Conservation (phyloP, 1,284 basidiomycete genomes). For the Trametes pubescens region DNA sequence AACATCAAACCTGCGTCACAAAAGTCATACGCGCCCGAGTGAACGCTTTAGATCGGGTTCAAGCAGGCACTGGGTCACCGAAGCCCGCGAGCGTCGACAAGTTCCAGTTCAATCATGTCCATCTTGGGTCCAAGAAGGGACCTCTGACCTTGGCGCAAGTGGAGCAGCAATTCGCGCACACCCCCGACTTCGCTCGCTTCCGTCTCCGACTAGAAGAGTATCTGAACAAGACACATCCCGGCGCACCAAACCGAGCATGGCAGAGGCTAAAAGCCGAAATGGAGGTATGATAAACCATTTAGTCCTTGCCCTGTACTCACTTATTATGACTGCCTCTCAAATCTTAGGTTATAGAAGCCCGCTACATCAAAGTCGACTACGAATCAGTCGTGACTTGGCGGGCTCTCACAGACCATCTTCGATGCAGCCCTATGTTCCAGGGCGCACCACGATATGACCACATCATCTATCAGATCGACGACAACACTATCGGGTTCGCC, state of each 20-base stretch:
- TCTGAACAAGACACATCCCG: neutral
- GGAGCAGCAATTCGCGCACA: neutral
- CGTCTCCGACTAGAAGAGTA: neutral
- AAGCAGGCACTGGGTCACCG: neutral
- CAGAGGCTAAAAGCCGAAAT: neutral
- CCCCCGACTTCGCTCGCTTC: conserved; percentile 21
- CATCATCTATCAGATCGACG: conserved; percentile 32
- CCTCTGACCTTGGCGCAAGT: neutral
- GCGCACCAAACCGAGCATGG: neutral
- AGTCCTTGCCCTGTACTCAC: neutral
- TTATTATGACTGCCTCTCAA: too few species aligned
- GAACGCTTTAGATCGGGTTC: conserved; percentile 12
- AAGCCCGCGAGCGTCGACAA: conserved; percentile 1
- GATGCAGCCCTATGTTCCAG: conserved; percentile 39
- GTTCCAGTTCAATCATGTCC: conserved; percentile 3
- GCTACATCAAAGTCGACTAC: conserved; percentile 38
- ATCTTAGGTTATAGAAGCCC: conserved; percentile 19
- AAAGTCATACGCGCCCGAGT: conserved; percentile 20
- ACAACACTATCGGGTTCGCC: conserved; percentile 28
- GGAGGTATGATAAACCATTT: neutral
- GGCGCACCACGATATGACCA: conserved; percentile 36
- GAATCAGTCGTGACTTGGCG: conserved; percentile 43
- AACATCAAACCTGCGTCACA: conserved; percentile 19
- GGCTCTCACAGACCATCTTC: conserved; percentile 34
- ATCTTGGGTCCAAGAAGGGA: neutral